Base-by-base conservation (phyloP, 805 yeast genomes). In the Vanderwaltozyma yarrowii region DNA sequence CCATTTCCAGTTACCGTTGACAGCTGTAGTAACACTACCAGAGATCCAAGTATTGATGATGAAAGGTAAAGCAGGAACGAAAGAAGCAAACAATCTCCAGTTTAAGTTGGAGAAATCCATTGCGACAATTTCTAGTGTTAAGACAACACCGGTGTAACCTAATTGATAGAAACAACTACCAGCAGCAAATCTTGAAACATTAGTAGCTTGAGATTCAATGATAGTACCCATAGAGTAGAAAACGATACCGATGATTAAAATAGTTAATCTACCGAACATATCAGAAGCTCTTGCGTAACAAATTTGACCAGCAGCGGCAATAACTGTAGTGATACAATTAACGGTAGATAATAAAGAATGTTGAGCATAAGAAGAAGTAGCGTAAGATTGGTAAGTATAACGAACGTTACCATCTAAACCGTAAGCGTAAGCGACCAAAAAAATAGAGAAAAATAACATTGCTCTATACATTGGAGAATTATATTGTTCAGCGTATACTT, bases 11-110 rank as follows among this genome's bases (percentile, higher is more conserved):
- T 55, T 47, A n/a, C 41, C 30, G 32, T 58, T 62, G 39, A 67
- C 57, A 26, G 59, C 59, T 7, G 49, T 41, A 7, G 66, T 52
- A 29, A 80, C 63, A 50, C 74, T 56, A 45, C 83, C 85, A 26
- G 76, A 61, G 37, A 78, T 65, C 87, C 87, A 80, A 18, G 86
- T 76, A 54, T 78, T 80, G 53, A 80, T 75, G 45, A 80, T 70
- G 48, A 73, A 78, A 1, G 86, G 86, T 34, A 73, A 60, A 3
- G 82, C 78, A 4, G 85, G 82, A 33, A 76, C 60, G 45, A 76
- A 74, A 9, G 80, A 69, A 40, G 68, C 70, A 27, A 71, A 60
- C 45, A 78, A 67, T 60, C 87, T 71, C 76, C 81, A 76, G 50
- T 76, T 76, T 51, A 78, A 66, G 45, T 66, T 67, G 12, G 85